These are phyloP conservation scores for Solanum lycopersicoides DNA, from an alignment of 257 asterid species.

Conservation along the genomic window DNA sequence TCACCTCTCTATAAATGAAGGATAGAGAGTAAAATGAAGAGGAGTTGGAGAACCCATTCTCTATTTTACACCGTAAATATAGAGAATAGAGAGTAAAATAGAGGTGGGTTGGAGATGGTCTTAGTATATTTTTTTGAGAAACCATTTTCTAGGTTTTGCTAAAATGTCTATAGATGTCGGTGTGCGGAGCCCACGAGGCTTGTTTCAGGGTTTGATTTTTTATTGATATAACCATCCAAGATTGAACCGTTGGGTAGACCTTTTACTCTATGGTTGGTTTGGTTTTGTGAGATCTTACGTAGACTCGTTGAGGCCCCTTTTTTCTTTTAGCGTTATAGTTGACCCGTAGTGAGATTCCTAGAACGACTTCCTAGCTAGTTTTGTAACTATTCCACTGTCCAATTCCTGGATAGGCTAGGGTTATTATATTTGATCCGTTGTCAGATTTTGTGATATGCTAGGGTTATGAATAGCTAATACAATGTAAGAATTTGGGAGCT, in stretches of 20 bases:
- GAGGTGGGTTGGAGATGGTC: background rate
- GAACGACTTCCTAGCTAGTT: too few species aligned
- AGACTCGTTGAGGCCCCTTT: background rate
- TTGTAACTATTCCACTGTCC: background rate
- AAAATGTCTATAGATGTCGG: too few species aligned
- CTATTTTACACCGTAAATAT: too few species aligned
- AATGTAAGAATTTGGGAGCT: background rate
- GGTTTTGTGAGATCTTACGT: background rate
- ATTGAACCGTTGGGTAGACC: background rate
- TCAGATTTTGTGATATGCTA: too few species aligned
- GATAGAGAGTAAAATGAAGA: too few species aligned
- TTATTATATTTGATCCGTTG: too few species aligned
- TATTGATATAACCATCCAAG: background rate
- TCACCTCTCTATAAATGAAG: too few species aligned
- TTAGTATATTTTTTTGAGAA: too few species aligned
- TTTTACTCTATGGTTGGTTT: background rate
- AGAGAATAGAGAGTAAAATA: too few species aligned
- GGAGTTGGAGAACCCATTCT: too few species aligned
- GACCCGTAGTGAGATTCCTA: background rate
- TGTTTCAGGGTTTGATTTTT: background rate
- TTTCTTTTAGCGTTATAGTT: background rate
- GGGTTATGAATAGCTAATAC: background rate
- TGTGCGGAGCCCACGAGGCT: background rate
- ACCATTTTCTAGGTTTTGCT: background rate
- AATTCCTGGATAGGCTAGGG: background rate